phyloP scores from a whole-genome alignment of 2,329 filamentous ascomycete genomes.

The Fusarium duplospermum region DNA sequence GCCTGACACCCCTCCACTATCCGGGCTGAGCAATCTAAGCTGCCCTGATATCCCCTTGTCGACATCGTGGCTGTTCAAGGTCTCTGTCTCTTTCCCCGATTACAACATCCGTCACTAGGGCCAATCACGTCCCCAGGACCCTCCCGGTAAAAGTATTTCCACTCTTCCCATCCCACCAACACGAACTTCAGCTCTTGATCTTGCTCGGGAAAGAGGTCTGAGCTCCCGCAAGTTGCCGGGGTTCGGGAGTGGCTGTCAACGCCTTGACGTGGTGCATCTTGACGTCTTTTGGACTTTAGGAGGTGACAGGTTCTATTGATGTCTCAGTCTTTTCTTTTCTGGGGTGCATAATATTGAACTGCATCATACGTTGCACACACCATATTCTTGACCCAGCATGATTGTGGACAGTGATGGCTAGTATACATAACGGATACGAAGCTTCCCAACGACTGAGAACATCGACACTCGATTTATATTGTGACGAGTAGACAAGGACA shows the following conservation, averaged over 20 bases:
- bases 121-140: not conserved
- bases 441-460: not conserved
- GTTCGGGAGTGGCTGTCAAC: not conserved
- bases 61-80: not conserved
- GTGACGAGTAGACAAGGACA: not conserved
- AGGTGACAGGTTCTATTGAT: not conserved
- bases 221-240: not conserved
- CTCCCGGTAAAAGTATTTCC: not conserved
- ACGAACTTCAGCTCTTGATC: conserved; percentile 1
- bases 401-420: not conserved
- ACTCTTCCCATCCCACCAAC: not conserved
- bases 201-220: not conserved
- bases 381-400: not conserved
- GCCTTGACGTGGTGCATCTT: not conserved
- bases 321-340: conserved; percentile 1
- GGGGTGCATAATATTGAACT: not conserved
- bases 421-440: conserved; percentile 1
- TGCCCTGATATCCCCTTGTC: not conserved
- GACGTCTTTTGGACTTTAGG: not conserved
- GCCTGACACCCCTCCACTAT: not conserved
- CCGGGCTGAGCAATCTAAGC: conserved; percentile 5
- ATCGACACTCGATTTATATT: not conserved
- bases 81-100: not conserved
- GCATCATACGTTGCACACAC: conserved; percentile 2
- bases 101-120: not conserved